Evolutionary conservation across 2,329 filamentous ascomycete species (phyloP).

Genomic region (Aureobasidium lini): DNA sequence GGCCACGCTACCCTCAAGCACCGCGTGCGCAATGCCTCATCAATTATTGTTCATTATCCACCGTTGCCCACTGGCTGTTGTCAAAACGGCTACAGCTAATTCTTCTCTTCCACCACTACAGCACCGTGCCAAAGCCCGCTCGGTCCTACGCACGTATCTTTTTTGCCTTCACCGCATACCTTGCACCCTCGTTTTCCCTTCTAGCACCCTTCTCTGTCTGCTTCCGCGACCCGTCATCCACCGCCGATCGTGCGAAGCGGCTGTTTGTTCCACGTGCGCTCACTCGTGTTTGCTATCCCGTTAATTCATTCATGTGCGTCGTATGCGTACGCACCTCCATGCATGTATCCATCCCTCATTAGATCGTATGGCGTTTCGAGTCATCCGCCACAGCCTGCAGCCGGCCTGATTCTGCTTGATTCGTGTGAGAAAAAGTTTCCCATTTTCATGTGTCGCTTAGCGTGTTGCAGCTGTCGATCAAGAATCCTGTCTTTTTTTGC

Average conservation of each 20-base stretch:
- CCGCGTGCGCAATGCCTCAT: constrained; percentile 10
- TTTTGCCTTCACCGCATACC: not conserved
- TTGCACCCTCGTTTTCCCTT: not conserved
- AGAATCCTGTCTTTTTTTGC: constrained; percentile 2
- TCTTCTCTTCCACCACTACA: not conserved
- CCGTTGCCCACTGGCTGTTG: constrained; percentile 8
- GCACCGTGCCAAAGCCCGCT: not conserved
- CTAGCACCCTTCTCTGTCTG: not conserved
- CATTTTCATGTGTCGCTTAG: constrained; percentile 9
- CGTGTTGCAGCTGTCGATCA: constrained; percentile 9
- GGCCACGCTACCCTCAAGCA: constrained; percentile 9
- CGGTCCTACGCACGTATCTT: constrained; percentile 3
- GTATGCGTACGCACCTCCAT: not conserved
- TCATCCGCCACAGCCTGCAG: constrained; percentile 13
- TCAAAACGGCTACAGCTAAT: constrained; percentile 7
- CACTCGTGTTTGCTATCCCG: not conserved
- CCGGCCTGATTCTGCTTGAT: constrained; percentile 12
- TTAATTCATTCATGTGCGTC: not conserved
- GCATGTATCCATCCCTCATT: constrained; percentile 5
- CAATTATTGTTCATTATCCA: constrained; percentile 12
- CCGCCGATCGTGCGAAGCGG: not conserved
- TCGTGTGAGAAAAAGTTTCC: constrained; percentile 4
- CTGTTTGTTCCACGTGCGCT: constrained; percentile 6
- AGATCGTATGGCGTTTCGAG: constrained; percentile 10
- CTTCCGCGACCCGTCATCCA: not conserved